phyloP scores from a whole-genome alignment of 2,329 filamentous ascomycete species.

The Ophiocordyceps camponoti-leonardi region DNA sequence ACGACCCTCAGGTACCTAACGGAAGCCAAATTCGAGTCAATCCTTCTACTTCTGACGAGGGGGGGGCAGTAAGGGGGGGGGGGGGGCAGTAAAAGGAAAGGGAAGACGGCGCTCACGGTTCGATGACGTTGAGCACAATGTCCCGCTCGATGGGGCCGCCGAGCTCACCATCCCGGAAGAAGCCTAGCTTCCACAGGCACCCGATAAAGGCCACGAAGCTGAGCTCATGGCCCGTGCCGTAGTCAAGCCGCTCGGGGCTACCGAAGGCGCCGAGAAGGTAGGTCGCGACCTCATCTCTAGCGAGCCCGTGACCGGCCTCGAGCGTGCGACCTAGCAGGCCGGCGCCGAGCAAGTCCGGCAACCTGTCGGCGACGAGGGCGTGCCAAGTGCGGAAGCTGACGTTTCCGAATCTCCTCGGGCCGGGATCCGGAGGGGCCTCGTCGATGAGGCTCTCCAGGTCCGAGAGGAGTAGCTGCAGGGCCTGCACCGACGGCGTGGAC shows the following conservation, averaged over 20 bases:
- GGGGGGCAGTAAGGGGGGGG: too few species aligned
- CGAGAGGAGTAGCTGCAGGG: constrained; percentile 48
- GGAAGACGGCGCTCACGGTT: constrained; percentile 40
- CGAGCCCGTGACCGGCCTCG: constrained; percentile 19
- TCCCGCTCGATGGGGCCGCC: constrained; percentile 50
- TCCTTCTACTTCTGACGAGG: too few species aligned
- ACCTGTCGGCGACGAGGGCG: constrained; percentile 43
- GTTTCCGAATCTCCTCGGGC: constrained; percentile 84
- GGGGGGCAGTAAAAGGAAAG: background rate
- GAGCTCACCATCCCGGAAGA: constrained; percentile 42
- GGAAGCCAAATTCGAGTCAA: background rate
- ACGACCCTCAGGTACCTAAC: constrained; percentile 62
- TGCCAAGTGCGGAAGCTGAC: constrained; percentile 79
- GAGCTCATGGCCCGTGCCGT: constrained; percentile 89
- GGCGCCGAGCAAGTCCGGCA: constrained; percentile 19
- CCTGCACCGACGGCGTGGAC: constrained; percentile 36
- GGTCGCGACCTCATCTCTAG: constrained; percentile 49
- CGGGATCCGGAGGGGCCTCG: constrained; percentile 67
- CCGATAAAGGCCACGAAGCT: constrained; percentile 88
- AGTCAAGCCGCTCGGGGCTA: constrained; percentile 77
- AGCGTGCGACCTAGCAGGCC: constrained; percentile 13
- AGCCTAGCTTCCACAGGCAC: constrained; percentile 77
- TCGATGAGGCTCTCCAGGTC: constrained; percentile 51
- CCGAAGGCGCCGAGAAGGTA: constrained; percentile 83
- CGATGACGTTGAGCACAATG: constrained; percentile 67